Conservation (phyloP, 2,329 filamentous ascomycete genomes). For the Venturia aucupariae region DNA sequence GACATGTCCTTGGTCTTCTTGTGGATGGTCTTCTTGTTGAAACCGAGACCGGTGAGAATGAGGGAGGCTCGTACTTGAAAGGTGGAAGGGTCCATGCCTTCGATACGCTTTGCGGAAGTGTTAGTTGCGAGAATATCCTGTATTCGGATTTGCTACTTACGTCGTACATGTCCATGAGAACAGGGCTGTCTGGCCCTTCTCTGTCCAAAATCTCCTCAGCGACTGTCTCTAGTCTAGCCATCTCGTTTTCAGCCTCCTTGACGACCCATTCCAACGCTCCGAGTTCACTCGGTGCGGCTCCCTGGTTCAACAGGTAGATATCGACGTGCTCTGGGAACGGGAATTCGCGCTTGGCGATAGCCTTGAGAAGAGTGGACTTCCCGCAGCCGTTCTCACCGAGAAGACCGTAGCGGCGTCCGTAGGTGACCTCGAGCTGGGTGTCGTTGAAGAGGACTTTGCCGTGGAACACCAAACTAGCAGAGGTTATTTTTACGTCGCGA, state of each 20-base stretch:
- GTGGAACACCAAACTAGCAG: slow-evolving; percentile 90
- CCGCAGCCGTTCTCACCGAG: slow-evolving; percentile 98
- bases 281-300: slow-evolving; percentile 77
- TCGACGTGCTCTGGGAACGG: slow-evolving; percentile 95
- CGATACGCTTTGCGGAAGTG: slow-evolving; percentile 63
- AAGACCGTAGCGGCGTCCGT: slow-evolving; percentile 85
- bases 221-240: slow-evolving; percentile 78
- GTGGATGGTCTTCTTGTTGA: slow-evolving; percentile 95
- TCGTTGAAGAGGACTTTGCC: slow-evolving; percentile 93
- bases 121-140: slow-evolving; percentile 14
- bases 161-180: slow-evolving; percentile 92
- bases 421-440: slow-evolving; percentile 85
- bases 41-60: slow-evolving; percentile 95
- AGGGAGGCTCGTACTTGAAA: slow-evolving; percentile 93
- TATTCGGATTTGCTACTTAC: slow-evolving; percentile 44
- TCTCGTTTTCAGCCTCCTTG: slow-evolving; percentile 82
- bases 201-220: slow-evolving; percentile 87
- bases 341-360: slow-evolving; percentile 87
- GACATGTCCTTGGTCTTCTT: slow-evolving; percentile 99
- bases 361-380: slow-evolving; percentile 95
- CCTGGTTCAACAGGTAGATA: slow-evolving; percentile 96
- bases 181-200: slow-evolving; percentile 81
- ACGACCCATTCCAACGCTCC: slow-evolving; percentile 98
- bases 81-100: slow-evolving; percentile 96
- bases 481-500: slow-evolving; percentile 96